Evolutionary conservation across 768 basidiomycete genomes (phyloP).

Genomic region (Termitomyces sp.): DNA sequence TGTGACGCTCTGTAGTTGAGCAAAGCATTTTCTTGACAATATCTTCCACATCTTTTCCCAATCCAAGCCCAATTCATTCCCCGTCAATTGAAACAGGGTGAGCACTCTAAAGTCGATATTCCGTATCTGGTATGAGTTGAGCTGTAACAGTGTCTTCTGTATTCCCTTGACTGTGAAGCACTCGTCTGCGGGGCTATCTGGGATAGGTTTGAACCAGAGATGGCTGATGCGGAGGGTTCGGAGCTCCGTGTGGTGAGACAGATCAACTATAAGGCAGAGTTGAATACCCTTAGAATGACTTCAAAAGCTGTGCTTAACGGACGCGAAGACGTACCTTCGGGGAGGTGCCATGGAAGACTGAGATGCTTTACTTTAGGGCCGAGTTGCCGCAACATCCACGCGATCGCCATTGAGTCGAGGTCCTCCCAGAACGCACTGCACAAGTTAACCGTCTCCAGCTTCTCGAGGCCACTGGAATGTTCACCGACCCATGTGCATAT

Average conservation of each 20-base stretch:
- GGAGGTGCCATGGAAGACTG: conserved; percentile 19
- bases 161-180: conserved; percentile 13
- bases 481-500: conserved; percentile 16
- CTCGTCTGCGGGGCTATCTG: conserved; percentile 10
- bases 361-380: conserved; percentile 20
- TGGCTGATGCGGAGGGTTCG: conserved; percentile 19
- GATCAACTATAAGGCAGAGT: conserved; percentile 11
- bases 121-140: conserved; percentile 11
- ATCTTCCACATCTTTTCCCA: conserved; percentile 14
- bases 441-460: conserved; percentile 11
- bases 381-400: conserved; percentile 17
- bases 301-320: background rate
- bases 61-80: conserved; percentile 11
- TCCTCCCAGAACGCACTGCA: conserved; percentile 19
- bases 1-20: conserved; percentile 7
- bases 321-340: conserved; percentile 17
- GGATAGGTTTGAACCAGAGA: conserved; percentile 16
- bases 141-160: conserved; percentile 14
- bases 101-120: conserved; percentile 11
- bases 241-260: conserved; percentile 15
- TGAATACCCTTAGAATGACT: background rate
- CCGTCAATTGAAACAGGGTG: conserved; percentile 9
- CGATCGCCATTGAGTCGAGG: conserved; percentile 17
- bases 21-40: conserved; percentile 8
- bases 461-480: conserved; percentile 9